Evolutionary conservation across 75 land plant genomes (phyloP).

Genomic region (Larix kaempferi): DNA sequence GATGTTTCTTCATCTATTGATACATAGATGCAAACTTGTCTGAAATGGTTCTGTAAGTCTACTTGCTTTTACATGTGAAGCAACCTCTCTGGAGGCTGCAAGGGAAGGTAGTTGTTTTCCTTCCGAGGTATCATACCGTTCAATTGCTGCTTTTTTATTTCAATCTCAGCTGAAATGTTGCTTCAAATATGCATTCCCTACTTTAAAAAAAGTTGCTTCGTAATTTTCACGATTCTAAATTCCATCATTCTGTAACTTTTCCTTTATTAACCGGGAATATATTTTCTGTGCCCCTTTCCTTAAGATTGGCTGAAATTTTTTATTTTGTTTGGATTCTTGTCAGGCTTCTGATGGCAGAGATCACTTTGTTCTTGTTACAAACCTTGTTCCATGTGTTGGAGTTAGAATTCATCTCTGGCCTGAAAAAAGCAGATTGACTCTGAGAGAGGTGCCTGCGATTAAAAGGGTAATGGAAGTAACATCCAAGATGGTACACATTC

Average conservation of each 20-base stretch:
- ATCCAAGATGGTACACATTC: slow-evolving; percentile 88
- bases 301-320: not conserved
- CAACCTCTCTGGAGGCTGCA: not conserved
- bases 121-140: not conserved
- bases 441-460: slow-evolving; percentile 25
- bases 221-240: not conserved
- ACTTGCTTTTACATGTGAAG: not conserved
- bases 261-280: not conserved
- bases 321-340: slow-evolving; percentile 4
- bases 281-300: not conserved
- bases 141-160: not conserved
- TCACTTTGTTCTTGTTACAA: slow-evolving; percentile 89
- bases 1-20: not conserved
- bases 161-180: not conserved
- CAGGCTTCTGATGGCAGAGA: slow-evolving; percentile 73
- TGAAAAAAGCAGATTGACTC: slow-evolving; percentile 37
- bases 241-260: not conserved
- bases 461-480: slow-evolving; percentile 78
- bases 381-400: slow-evolving; percentile 90
- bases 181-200: not conserved
- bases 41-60: no score
- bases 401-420: slow-evolving; percentile 94
- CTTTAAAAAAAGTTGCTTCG: not conserved
- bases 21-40: no score
- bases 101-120: not conserved